Conservation (phyloP, 352 stramenopile species). For the Peronospora belbahrii region DNA sequence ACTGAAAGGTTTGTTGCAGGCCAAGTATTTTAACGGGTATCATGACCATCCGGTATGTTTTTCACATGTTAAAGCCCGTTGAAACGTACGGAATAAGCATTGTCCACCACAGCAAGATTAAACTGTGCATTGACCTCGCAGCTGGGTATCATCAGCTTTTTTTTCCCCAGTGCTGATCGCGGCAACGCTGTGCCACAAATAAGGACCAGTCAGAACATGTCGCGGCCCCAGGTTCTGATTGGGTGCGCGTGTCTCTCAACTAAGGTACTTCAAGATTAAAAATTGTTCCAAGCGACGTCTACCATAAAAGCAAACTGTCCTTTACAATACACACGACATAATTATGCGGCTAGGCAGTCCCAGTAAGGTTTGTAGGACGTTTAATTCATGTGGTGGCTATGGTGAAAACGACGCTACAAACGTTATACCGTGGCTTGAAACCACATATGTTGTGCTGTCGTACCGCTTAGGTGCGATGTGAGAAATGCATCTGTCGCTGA, state of each 20-base stretch:
- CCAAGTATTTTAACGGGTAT: too few species aligned
- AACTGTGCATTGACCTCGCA: background rate
- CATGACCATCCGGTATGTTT: too few species aligned
- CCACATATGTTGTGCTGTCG: conserved; percentile 17
- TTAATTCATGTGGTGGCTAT: too few species aligned
- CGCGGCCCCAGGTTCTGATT: conserved; percentile 7
- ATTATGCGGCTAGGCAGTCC: too few species aligned
- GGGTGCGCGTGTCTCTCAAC: conserved; percentile 8
- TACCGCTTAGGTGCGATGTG: conserved; percentile 13
- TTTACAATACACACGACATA: background rate
- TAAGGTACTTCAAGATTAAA: too few species aligned
- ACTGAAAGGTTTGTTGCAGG: too few species aligned
- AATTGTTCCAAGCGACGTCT: too few species aligned
- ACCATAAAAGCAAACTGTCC: background rate
- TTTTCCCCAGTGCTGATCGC: conserved; percentile 3
- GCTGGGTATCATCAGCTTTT: conserved; percentile 5
- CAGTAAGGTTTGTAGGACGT: too few species aligned
- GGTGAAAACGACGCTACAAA: conserved; percentile 10
- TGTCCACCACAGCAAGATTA: too few species aligned
- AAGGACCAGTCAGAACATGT: conserved; percentile 11
- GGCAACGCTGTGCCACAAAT: background rate
- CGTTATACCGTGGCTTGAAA: too few species aligned
- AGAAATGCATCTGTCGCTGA: conserved; percentile 13
- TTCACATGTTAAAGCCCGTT: too few species aligned
- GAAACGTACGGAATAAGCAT: too few species aligned